Evolutionary conservation across 2,329 filamentous ascomycete genomes (phyloP).

Genomic region (Ceratocystis variospora): DNA sequence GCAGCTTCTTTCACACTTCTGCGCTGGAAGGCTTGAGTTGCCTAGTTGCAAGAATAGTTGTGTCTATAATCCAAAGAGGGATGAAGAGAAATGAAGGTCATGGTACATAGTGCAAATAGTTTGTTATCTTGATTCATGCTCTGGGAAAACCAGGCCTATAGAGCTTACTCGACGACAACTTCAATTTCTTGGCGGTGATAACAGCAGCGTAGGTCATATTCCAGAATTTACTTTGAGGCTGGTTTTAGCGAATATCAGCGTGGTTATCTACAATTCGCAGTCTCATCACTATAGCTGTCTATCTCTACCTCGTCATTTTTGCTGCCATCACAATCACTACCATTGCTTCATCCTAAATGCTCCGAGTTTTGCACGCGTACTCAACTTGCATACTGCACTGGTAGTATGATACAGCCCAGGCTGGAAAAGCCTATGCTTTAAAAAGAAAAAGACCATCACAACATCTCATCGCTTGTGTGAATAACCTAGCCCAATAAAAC

Average conservation of each 20-base stretch:
- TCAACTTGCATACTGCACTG: neutral
- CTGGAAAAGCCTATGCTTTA: neutral
- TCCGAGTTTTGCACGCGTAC: neutral
- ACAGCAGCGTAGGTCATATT: too few species aligned
- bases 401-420: neutral
- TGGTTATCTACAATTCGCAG: neutral
- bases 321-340: neutral
- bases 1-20: slow-evolving; percentile 56
- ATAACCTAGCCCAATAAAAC: neutral
- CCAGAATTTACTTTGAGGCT: too few species aligned
- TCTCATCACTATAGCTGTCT: neutral
- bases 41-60: neutral
- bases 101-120: too few species aligned
- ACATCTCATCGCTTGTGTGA: neutral
- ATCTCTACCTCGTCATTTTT: neutral
- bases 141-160: too few species aligned
- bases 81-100: too few species aligned
- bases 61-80: neutral
- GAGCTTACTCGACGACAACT: too few species aligned
- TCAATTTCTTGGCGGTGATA: too few species aligned
- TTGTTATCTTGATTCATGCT: too few species aligned
- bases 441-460: neutral
- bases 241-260: neutral
- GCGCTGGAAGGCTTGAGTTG: slow-evolving; percentile 33
- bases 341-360: neutral